Percentiles rank a stretch among this genome's conserved stretches.
Conservation (phyloP, 441 rosid species). For the Mallotus repandus region DNA sequence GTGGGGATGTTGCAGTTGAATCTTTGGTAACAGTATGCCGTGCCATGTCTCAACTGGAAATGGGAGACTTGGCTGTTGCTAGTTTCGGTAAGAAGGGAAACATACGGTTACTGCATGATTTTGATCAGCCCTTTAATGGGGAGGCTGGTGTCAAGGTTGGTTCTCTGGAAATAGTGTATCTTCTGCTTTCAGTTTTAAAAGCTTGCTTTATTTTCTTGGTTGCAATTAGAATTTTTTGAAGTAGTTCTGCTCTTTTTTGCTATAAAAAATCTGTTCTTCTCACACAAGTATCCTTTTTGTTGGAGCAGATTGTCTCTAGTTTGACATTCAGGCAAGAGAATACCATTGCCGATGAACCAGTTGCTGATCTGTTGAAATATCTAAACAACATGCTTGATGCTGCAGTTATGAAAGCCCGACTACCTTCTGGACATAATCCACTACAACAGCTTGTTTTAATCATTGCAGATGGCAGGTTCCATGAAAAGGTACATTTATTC, state of each 20-base stretch:
- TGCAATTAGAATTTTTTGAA: neutral
- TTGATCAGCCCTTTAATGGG: conserved; percentile 81
- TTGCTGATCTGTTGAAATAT: conserved; percentile 71
- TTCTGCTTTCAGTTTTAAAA: neutral
- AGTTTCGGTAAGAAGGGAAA: conserved; percentile 93
- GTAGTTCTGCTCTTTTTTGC: neutral
- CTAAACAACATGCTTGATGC: conserved; percentile 68
- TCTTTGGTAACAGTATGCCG: conserved; percentile 95
- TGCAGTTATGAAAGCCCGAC: conserved; percentile 66
- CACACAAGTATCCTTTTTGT: neutral
- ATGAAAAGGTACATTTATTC: conserved; percentile 65
- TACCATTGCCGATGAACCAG: conserved; percentile 78
- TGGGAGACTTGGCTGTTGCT: conserved; percentile 91
- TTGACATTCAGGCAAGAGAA: conserved; percentile 92
- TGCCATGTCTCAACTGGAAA: conserved; percentile 93
- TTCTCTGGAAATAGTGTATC: conserved; percentile 5
- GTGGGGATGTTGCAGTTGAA: conserved; percentile 86
- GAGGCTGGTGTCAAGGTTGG: conserved; percentile 87
- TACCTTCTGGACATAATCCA: conserved; percentile 88
- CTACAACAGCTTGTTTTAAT: conserved; percentile 95
- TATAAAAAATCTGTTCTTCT: neutral
- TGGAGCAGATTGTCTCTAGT: conserved; percentile 77
- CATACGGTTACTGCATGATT: conserved; percentile 79
- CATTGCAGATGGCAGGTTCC: conserved; percentile 91
- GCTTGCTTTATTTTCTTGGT: neutral